A percentile compares a stretch with the other conserved stretches of the same genome.
Conservation (phyloP, 495 filamentous ascomycete genomes). For the Patellaria atrata region DNA sequence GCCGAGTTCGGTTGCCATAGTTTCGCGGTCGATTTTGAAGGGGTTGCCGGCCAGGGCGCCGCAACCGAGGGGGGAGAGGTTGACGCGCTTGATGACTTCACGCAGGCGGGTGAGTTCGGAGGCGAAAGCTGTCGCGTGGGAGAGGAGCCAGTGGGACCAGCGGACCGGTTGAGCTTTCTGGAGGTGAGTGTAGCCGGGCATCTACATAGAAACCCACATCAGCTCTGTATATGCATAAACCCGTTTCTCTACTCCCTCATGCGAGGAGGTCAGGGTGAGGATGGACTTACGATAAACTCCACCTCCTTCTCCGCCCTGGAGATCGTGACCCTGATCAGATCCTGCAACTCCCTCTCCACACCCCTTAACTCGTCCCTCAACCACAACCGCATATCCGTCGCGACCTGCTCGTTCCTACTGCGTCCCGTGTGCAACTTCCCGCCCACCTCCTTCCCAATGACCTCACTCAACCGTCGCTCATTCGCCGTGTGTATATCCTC, state of each 20-base stretch:
- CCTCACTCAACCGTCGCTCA: constrained; percentile 76
- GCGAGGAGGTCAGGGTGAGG: constrained; percentile 28
- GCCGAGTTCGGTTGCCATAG: constrained; percentile 77
- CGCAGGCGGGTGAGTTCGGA: constrained; percentile 67
- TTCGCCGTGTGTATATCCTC: constrained; percentile 89
- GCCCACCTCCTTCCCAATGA: constrained; percentile 73
- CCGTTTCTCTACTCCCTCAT: constrained; percentile 1
- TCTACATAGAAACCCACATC: constrained; percentile 28
- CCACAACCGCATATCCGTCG: constrained; percentile 90
- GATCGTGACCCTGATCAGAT: constrained; percentile 58
- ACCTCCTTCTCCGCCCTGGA: constrained; percentile 68
- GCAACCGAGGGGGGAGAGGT: constrained; percentile 64
- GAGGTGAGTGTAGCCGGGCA: constrained; percentile 74
- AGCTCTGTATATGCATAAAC: constrained; percentile 20
- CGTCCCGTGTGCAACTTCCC: constrained; percentile 92
- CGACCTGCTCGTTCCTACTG: constrained; percentile 86
- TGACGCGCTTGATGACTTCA: constrained; percentile 60
- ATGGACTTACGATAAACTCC: constrained; percentile 30
- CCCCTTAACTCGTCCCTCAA: constrained; percentile 59
- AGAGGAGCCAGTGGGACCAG: constrained; percentile 79
- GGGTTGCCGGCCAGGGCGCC: constrained; percentile 88
- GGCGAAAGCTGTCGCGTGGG: constrained; percentile 61
- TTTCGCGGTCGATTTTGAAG: constrained; percentile 77
- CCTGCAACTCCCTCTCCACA: constrained; percentile 53
- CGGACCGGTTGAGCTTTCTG: constrained; percentile 84